These are phyloP conservation scores for Gryganskiella cystojenkinii DNA, from an alignment of 192 early-diverging fungal genomes.

Conservation along the genomic window DNA sequence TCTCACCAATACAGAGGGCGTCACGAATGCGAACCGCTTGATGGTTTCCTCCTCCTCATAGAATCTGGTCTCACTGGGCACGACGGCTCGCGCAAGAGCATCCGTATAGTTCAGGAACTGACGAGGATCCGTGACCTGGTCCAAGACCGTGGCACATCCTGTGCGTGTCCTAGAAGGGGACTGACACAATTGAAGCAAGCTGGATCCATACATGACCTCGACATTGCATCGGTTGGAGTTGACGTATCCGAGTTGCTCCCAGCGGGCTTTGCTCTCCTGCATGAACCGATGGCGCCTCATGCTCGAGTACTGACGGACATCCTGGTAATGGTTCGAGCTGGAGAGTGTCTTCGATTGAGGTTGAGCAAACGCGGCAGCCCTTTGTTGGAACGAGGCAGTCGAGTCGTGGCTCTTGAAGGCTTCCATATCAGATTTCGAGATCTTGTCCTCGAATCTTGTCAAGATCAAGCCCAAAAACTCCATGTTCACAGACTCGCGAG, in stretches of 20 bases:
- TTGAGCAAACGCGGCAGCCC: slow-evolving; percentile 20
- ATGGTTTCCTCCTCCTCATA: slow-evolving; percentile 54
- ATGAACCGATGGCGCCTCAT: slow-evolving; percentile 44
- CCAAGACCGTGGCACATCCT: slow-evolving; percentile 22
- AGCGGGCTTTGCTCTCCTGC: slow-evolving; percentile 31
- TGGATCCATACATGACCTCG: slow-evolving; percentile 56
- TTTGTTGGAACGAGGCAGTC: slow-evolving; percentile 12
- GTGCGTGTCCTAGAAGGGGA: slow-evolving; percentile 8
- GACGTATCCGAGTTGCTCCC: slow-evolving; percentile 57
- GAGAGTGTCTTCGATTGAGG: slow-evolving; percentile 33
- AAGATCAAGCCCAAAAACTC: slow-evolving; percentile 58
- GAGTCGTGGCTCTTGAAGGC: slow-evolving; percentile 41
- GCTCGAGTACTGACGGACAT: slow-evolving; percentile 52
- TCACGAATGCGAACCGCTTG: slow-evolving; percentile 69
- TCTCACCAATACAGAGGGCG: slow-evolving; percentile 58
- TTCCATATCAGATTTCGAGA: slow-evolving; percentile 33
- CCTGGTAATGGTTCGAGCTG: slow-evolving; percentile 50
- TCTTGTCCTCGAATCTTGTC: slow-evolving; percentile 22
- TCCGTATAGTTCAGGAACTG: slow-evolving; percentile 46
- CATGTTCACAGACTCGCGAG: slow-evolving; percentile 40
- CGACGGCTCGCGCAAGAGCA: slow-evolving; percentile 40
- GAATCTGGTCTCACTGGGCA: slow-evolving; percentile 52
- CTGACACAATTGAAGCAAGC: slow-evolving; percentile 47
- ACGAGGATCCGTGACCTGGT: slow-evolving; percentile 44
- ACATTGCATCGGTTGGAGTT: slow-evolving; percentile 54